Conservation (phyloP, 2,329 filamentous ascomycete species). For the Didymella segeticola region DNA sequence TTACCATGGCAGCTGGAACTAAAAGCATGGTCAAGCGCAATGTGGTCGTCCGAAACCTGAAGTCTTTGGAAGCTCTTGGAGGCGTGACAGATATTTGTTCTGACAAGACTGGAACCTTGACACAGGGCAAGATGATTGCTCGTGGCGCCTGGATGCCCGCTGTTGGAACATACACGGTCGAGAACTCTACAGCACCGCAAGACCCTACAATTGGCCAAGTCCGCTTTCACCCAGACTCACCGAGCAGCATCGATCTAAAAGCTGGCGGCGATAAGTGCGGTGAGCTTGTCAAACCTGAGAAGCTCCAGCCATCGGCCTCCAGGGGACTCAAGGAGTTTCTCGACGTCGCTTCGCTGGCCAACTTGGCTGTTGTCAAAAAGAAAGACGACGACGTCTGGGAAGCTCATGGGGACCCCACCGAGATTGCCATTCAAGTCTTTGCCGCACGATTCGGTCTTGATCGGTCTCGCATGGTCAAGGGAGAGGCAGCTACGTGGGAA, state of each 20-base stretch:
- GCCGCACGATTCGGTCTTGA: slow-evolving; percentile 72
- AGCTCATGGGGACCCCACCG: slow-evolving; percentile 58
- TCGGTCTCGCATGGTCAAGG: slow-evolving; percentile 58
- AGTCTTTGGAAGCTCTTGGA: slow-evolving; percentile 46
- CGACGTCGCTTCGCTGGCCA: slow-evolving; percentile 52
- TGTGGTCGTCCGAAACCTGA: slow-evolving; percentile 45
- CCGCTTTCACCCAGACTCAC: slow-evolving; percentile 32
- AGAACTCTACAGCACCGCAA: slow-evolving; percentile 42
- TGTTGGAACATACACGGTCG: slow-evolving; percentile 47
- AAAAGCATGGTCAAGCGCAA: slow-evolving; percentile 48
- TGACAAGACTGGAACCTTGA: slow-evolving; percentile 48
- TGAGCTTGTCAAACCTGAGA: slow-evolving; percentile 18
- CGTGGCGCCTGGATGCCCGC: slow-evolving; percentile 49
- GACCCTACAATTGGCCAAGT: slow-evolving; percentile 44
- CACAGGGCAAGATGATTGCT: slow-evolving; percentile 53
- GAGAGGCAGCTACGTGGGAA: slow-evolving; percentile 36
- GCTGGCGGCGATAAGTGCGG: slow-evolving; percentile 17
- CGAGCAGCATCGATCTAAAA: slow-evolving; percentile 32
- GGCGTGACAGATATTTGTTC: slow-evolving; percentile 48
- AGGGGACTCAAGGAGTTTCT: slow-evolving; percentile 41
- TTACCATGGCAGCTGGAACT: slow-evolving; percentile 50
- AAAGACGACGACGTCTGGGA: slow-evolving; percentile 50
- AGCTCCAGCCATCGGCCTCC: slow-evolving; percentile 15
- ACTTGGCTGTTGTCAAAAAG: slow-evolving; percentile 59
- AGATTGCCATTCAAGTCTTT: slow-evolving; percentile 78